Evolutionary conservation across 2,329 filamentous ascomycete genomes (phyloP).

Genomic region (Fusarium transvaalense): DNA sequence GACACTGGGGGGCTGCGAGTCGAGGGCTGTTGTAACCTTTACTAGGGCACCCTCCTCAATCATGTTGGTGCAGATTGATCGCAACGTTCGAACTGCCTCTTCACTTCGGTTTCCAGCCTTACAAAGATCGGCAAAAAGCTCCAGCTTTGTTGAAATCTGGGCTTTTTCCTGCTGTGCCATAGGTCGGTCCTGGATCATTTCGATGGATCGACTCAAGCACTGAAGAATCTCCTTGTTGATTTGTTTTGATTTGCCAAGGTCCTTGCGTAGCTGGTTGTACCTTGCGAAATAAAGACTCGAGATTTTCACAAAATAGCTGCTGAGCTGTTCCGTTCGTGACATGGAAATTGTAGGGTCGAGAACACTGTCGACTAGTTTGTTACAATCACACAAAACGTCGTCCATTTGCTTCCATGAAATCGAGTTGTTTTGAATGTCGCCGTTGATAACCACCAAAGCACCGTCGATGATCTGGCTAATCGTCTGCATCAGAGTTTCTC

Average conservation of each 20-base stretch:
- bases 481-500: constrained; percentile 64
- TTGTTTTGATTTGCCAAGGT: constrained; percentile 54
- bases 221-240: constrained; percentile 61
- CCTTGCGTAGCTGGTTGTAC: constrained; percentile 65
- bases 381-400: constrained; percentile 67
- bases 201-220: constrained; percentile 73
- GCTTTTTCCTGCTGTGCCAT: constrained; percentile 69
- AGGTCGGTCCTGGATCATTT: constrained; percentile 68
- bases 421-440: constrained; percentile 61
- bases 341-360: constrained; percentile 55
- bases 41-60: constrained; percentile 69
- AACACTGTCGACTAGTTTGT: constrained; percentile 66
- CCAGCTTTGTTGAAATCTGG: constrained; percentile 72
- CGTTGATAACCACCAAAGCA: constrained; percentile 68
- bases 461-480: constrained; percentile 72
- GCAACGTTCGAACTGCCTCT: constrained; percentile 69
- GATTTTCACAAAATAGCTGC: constrained; percentile 72
- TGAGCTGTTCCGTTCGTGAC: constrained; percentile 51
- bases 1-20: constrained; percentile 61
- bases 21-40: constrained; percentile 64
- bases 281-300: constrained; percentile 79
- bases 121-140: constrained; percentile 73
- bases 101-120: constrained; percentile 64
- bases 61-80: constrained; percentile 71
- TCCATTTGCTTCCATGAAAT: constrained; percentile 69